phyloP scores from a whole-genome alignment of 164 flowering plant genomes.

The Sedum album region DNA sequence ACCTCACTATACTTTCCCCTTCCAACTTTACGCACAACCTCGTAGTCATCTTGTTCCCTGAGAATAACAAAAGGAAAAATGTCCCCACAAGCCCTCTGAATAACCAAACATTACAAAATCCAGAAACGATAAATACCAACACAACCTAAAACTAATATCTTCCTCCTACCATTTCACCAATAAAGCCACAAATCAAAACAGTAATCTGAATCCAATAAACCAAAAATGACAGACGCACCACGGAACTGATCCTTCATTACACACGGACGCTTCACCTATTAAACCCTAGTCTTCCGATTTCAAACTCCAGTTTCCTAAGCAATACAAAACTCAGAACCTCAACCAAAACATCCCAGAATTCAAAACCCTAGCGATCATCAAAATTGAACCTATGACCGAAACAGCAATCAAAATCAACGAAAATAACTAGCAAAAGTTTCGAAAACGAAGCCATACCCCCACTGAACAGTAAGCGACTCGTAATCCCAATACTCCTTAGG shows the following conservation, averaged over 20 bases:
- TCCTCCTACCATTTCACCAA: not conserved
- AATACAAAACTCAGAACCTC: not conserved
- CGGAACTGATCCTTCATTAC: not conserved
- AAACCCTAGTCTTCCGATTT: not conserved
- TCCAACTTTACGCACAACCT: conserved; percentile 8
- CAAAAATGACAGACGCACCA: not conserved
- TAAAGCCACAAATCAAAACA: not conserved
- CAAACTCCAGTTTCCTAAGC: not conserved
- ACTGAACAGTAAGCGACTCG: conserved; percentile 6
- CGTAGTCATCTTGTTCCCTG: conserved; percentile 7
- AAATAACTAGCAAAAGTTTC: not conserved
- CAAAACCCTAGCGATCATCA: not conserved
- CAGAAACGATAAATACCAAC: not conserved
- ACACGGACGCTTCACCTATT: not conserved
- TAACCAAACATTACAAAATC: not conserved
- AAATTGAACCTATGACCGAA: not conserved
- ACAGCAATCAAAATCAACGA: not conserved
- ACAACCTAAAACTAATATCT: not conserved
- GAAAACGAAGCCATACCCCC: not conserved
- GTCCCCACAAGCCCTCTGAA: not conserved
- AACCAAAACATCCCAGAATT: not conserved
- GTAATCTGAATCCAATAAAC: not conserved
- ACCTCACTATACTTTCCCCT: conserved; percentile 9
- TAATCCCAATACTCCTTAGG: conserved; percentile 7
- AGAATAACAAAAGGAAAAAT: not conserved